Evolutionary conservation across 2,329 filamentous ascomycete species (phyloP).

Genomic region (Cladorrhinum sp.): DNA sequence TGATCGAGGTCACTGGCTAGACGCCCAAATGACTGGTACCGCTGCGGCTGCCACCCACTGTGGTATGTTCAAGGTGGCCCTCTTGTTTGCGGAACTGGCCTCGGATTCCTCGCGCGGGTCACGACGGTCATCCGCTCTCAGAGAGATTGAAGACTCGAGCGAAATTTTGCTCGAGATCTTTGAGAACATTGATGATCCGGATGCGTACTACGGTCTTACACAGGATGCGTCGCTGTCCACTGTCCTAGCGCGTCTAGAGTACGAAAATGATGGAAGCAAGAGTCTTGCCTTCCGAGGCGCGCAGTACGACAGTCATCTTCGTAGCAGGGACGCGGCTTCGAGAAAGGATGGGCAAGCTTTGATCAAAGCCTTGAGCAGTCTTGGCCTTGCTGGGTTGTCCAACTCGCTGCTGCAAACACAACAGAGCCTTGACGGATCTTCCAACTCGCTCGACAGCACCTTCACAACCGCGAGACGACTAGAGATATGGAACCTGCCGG

Average conservation of each 20-base stretch:
- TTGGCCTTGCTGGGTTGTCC: slow-evolving; percentile 83
- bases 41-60: slow-evolving; percentile 72
- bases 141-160: slow-evolving; percentile 50
- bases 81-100: slow-evolving; percentile 77
- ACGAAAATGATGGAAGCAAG: slow-evolving; percentile 83
- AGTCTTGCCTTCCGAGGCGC: slow-evolving; percentile 88
- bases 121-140: slow-evolving; percentile 62
- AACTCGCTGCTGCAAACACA: slow-evolving; percentile 72
- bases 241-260: slow-evolving; percentile 78
- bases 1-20: slow-evolving; percentile 80
- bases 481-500: slow-evolving; percentile 88
- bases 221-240: slow-evolving; percentile 73
- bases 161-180: slow-evolving; percentile 79
- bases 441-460: slow-evolving; percentile 64
- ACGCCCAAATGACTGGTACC: slow-evolving; percentile 70
- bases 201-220: slow-evolving; percentile 89
- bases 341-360: slow-evolving; percentile 64
- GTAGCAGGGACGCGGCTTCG: slow-evolving; percentile 53
- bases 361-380: slow-evolving; percentile 70
- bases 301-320: slow-evolving; percentile 82
- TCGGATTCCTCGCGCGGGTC: slow-evolving; percentile 55
- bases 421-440: slow-evolving; percentile 55
- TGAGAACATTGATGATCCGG: slow-evolving; percentile 89
- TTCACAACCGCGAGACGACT: slow-evolving; percentile 77
- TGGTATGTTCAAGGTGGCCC: slow-evolving; percentile 80